Conservation (phyloP, 2,329 filamentous ascomycete genomes). For the Phialophora tarda region DNA sequence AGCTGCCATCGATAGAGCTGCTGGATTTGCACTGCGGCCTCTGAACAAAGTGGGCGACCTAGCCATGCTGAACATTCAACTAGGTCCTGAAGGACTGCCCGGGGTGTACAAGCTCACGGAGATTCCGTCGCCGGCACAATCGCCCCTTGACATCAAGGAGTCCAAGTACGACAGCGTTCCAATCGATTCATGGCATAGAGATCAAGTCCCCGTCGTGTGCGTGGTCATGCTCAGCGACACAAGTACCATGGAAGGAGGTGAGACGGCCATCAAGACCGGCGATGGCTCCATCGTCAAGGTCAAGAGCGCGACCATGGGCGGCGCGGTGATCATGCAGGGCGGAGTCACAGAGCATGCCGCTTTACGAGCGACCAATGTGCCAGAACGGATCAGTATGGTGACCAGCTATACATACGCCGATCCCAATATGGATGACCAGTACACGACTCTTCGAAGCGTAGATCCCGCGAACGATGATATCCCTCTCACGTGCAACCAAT, state of each 20-base stretch:
- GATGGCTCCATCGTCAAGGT: slow-evolving; percentile 52
- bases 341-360: slow-evolving; percentile 70
- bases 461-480: slow-evolving; percentile 16
- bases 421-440: slow-evolving; percentile 18
- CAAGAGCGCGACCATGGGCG: slow-evolving; percentile 51
- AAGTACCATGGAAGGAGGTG: slow-evolving; percentile 57
- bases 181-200: slow-evolving; percentile 55
- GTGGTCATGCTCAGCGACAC: slow-evolving; percentile 58
- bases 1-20: slow-evolving; percentile 13
- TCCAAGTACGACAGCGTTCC: slow-evolving; percentile 40
- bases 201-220: slow-evolving; percentile 58
- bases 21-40: slow-evolving; percentile 6
- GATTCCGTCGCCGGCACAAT: slow-evolving; percentile 38
- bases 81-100: slow-evolving; percentile 38
- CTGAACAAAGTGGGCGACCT: slow-evolving; percentile 50
- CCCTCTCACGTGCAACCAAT: slow-evolving; percentile 1
- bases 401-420: slow-evolving; percentile 48
- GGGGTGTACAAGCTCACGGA: slow-evolving; percentile 29
- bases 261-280: slow-evolving; percentile 64
- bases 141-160: slow-evolving; percentile 36
- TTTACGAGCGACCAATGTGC: slow-evolving; percentile 61
- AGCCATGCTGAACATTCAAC: slow-evolving; percentile 62
- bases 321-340: slow-evolving; percentile 68
- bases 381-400: slow-evolving; percentile 68
- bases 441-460: slow-evolving; percentile 8